Evolutionary conservation across 2,329 filamentous ascomycete genomes (phyloP), one percentile per base, ranked within the genome.

Genomic region (Cercospora sojina): DNA sequence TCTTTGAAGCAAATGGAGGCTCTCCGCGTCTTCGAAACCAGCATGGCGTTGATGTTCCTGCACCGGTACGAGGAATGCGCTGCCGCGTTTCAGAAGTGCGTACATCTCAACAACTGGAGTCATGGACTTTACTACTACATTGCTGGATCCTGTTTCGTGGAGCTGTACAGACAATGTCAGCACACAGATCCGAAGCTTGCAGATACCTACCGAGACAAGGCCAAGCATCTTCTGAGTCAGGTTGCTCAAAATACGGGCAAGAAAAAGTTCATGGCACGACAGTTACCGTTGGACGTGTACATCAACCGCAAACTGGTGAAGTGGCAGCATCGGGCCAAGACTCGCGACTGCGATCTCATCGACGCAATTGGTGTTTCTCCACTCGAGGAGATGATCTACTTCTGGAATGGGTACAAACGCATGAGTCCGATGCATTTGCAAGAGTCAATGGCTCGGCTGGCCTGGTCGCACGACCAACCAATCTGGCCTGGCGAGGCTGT

Each of bases 71-170:
- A 86, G 7, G 83, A 88, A 3, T 93, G 91, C 78, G 87, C 91
- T 3, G 84, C 90, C 64, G 85, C 87, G 0, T 98, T 97, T 78
- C 78, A 93, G 59, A 83, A 84, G 71, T 84, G 84, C 77, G 82
- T 91, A 10, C 88, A 91, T 63, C 84, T 95, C 64, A 97, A 97
- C 79, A 91, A 91, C 72, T 98, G 95, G 95, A 93, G 90, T 64
- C 92, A 93, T 61, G 88, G 90, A 0, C 78, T 98, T 62, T 98
- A 99, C 80, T 92, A 92, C 76, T 98, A 93, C 79, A 90, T 96
- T 70, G 90, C 91, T 1, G 95, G 89, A 7, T 85, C 86, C 12
- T 89, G 90, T 0, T 89, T 96, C 71, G 80, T 98, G 1, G 92
- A 95, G 74, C 83, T 92, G 5, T 98, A 97, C 79, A 88, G 95